Conservation (phyloP, 768 basidiomycete genomes). For the Grammothele lineata region DNA sequence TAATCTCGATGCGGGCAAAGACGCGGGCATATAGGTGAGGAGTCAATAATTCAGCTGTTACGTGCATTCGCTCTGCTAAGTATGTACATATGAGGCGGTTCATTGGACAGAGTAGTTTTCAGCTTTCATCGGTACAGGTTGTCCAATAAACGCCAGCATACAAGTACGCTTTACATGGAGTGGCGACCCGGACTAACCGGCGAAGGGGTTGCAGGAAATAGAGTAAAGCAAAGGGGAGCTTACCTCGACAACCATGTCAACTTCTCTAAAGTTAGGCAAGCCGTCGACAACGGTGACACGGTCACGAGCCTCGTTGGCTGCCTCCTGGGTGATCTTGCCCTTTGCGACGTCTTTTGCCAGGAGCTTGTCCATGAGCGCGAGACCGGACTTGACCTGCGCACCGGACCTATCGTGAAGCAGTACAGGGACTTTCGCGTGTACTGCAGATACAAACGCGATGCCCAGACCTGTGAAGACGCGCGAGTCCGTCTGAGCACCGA, state of each 20-base stretch:
- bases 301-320: conserved; percentile 70
- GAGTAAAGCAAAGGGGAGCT: too few relatives aligned
- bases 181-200: too few relatives aligned
- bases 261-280: conserved; percentile 63
- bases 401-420: conserved; percentile 78
- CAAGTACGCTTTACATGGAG: too few relatives aligned
- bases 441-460: conserved; percentile 82
- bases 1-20: too few relatives aligned
- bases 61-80: too few relatives aligned
- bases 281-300: conserved; percentile 57
- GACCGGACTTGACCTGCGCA: conserved; percentile 68
- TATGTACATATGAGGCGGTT: too few relatives aligned
- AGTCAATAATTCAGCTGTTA: too few relatives aligned
- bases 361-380: conserved; percentile 73
- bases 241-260: conserved; percentile 90
- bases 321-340: conserved; percentile 61
- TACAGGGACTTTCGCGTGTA: conserved; percentile 83
- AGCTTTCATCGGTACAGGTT: too few relatives aligned
- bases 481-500: neutral
- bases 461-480: conserved; percentile 56
- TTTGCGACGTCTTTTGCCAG: conserved; percentile 88
- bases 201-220: too few relatives aligned
- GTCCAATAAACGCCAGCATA: too few relatives aligned
- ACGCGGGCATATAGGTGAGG: too few relatives aligned
- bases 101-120: too few relatives aligned